These are phyloP conservation scores for Suhomyces vadensis DNA, from an alignment of 805 yeast genomes.

Conservation along the genomic window DNA sequence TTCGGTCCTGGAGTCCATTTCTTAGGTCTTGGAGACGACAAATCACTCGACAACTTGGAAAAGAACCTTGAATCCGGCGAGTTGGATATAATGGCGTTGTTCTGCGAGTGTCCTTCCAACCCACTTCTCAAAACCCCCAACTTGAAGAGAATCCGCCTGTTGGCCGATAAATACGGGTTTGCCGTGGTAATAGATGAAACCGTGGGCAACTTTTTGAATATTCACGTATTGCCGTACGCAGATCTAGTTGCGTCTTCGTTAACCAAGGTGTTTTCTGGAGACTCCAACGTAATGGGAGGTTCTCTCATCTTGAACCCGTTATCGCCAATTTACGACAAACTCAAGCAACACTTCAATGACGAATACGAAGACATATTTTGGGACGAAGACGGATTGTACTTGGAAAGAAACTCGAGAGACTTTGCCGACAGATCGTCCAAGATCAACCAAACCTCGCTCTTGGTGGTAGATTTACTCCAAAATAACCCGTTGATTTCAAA, in stretches of 20 bases:
- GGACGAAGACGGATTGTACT: constrained; percentile 90
- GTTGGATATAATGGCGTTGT: constrained; percentile 64
- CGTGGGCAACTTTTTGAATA: constrained; percentile 84
- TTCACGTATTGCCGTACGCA: constrained; percentile 77
- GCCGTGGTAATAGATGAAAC: constrained; percentile 91
- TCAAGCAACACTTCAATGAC: constrained; percentile 52
- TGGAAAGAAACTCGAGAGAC: constrained; percentile 93
- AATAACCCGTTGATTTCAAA: constrained; percentile 55
- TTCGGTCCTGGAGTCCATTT: constrained; percentile 92
- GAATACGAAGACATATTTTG: constrained; percentile 74
- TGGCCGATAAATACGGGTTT: constrained; percentile 72
- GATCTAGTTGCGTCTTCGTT: constrained; percentile 86
- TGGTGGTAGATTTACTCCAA: constrained; percentile 54
- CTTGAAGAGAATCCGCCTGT: constrained; percentile 57
- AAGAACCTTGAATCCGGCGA: constrained; percentile 55
- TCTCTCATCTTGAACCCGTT: constrained; percentile 75
- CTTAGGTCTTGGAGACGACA: constrained; percentile 80
- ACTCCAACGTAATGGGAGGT: constrained; percentile 95
- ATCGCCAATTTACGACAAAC: constrained; percentile 48
- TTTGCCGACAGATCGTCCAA: constrained; percentile 61
- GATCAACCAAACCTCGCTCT: constrained; percentile 57
- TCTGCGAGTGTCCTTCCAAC: constrained; percentile 93
- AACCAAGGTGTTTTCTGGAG: constrained; percentile 92
- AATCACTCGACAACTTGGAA: constrained; percentile 66
- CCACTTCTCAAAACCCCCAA: constrained; percentile 90